Conservation (phyloP, 352 stramenopile genomes). For the Phytophthora capsici region DNA sequence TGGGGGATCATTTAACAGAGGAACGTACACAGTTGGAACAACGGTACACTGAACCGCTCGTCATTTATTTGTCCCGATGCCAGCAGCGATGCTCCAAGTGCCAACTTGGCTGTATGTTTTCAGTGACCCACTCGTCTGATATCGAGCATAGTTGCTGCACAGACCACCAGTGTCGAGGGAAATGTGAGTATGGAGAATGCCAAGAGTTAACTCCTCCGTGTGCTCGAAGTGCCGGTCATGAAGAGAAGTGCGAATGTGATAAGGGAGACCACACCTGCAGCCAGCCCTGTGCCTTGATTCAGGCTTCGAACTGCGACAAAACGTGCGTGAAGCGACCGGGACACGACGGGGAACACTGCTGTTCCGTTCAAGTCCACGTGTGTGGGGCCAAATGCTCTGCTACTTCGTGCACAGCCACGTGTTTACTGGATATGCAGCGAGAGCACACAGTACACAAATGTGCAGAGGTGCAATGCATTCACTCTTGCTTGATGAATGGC, state of each 20-base stretch:
- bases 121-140: slow-evolving; percentile 32
- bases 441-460: slow-evolving; percentile 62
- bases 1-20: slow-evolving; percentile 26
- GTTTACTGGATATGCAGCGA: slow-evolving; percentile 51
- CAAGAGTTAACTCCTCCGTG: slow-evolving; percentile 27
- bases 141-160: slow-evolving; percentile 51
- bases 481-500: slow-evolving; percentile 54
- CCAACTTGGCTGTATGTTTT: slow-evolving; percentile 66
- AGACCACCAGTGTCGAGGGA: slow-evolving; percentile 45
- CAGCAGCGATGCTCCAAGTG: slow-evolving; percentile 49
- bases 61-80: slow-evolving; percentile 49
- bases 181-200: slow-evolving; percentile 50
- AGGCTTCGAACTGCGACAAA: slow-evolving; percentile 54
- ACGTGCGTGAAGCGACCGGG: slow-evolving; percentile 47
- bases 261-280: slow-evolving; percentile 65
- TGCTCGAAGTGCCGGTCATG: slow-evolving; percentile 52
- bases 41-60: background rate
- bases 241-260: slow-evolving; percentile 62
- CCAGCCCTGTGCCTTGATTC: slow-evolving; percentile 32
- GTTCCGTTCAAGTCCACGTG: slow-evolving; percentile 58
- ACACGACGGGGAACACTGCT: slow-evolving; percentile 42
- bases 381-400: slow-evolving; percentile 57
- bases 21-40: slow-evolving; percentile 23
- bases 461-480: slow-evolving; percentile 50
- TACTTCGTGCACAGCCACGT: slow-evolving; percentile 38